phyloP scores from a whole-genome alignment of 2,329 filamentous ascomycete genomes.

The Coleophoma crateriformis region DNA sequence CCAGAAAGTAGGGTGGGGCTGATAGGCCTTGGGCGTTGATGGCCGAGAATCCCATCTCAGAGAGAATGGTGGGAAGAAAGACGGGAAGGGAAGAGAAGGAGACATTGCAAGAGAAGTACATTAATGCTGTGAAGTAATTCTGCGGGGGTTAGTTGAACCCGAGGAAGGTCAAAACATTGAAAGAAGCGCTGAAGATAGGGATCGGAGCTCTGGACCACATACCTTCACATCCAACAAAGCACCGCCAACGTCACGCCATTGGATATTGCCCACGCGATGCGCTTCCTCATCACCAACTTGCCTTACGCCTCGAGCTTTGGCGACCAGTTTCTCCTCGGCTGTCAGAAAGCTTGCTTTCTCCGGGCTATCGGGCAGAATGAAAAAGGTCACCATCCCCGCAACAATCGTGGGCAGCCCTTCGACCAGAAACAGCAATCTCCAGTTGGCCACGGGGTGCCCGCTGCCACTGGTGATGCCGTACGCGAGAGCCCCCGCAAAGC shows the following conservation, averaged over 20 bases:
- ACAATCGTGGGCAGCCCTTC: conserved; percentile 57
- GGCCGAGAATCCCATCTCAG: conserved; percentile 61
- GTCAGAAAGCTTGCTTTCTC: conserved; percentile 43
- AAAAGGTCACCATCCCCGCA: conserved; percentile 48
- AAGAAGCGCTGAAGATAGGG: background rate
- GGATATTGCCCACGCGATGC: conserved; percentile 39
- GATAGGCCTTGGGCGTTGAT: conserved; percentile 67
- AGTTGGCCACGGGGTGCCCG: conserved; percentile 45
- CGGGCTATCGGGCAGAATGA: conserved; percentile 46
- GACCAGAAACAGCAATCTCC: conserved; percentile 61
- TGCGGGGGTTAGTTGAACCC: background rate
- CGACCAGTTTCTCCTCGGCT: conserved; percentile 42
- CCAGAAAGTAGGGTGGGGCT: conserved; percentile 64
- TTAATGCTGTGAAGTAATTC: conserved; percentile 29
- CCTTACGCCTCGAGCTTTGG: conserved; percentile 44
- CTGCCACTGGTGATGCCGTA: conserved; percentile 63
- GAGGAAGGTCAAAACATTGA: background rate
- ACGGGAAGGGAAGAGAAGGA: conserved; percentile 61
- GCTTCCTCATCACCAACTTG: conserved; percentile 45
- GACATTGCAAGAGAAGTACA: conserved; percentile 58
- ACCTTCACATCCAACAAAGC: conserved; percentile 40
- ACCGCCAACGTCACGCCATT: conserved; percentile 39
- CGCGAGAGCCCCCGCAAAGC: conserved; percentile 63
- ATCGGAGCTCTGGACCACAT: conserved; percentile 3
- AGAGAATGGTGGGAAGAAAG: conserved; percentile 58